These are phyloP conservation scores for Leccinum olivaceopallidum DNA, from an alignment of 768 basidiomycete species.

Conservation along the genomic window DNA sequence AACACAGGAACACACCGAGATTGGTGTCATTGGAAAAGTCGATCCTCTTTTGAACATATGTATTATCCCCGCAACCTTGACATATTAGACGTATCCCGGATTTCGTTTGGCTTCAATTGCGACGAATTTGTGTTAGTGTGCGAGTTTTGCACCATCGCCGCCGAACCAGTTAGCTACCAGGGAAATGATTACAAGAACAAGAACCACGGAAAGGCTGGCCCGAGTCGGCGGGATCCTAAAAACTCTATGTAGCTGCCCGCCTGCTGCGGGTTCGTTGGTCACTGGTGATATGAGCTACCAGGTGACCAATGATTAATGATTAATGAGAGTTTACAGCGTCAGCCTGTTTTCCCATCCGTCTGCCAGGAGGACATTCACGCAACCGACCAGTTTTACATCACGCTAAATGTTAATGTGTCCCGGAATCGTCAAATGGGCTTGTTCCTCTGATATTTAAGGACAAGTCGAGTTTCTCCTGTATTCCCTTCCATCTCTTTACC, in stretches of 20 bases:
- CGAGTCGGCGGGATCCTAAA: conserved; percentile 24
- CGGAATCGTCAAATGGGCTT: conserved; percentile 20
- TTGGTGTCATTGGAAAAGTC: conserved; percentile 1
- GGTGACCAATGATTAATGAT: conserved; percentile 6
- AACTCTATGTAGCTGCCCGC: conserved; percentile 27
- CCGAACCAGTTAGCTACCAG: background rate
- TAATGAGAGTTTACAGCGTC: conserved; percentile 11
- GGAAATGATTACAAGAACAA: conserved; percentile 1
- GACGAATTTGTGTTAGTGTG: conserved; percentile 5
- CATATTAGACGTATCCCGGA: background rate
- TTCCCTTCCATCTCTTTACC: conserved; percentile 1
- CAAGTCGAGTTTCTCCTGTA: conserved; percentile 14
- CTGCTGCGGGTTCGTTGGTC: conserved; percentile 14
- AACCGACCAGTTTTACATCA: conserved; percentile 38
- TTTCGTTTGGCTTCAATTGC: conserved; percentile 7
- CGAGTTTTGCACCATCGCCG: conserved; percentile 7
- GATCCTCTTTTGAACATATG: conserved; percentile 2
- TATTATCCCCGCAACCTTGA: conserved; percentile 6
- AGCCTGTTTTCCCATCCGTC: conserved; percentile 27
- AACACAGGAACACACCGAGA: conserved; percentile 8
- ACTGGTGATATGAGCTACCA: conserved; percentile 18
- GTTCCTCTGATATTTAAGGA: conserved; percentile 33
- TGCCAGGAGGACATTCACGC: conserved; percentile 16
- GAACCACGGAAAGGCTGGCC: conserved; percentile 2
- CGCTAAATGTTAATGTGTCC: conserved; percentile 29